Conservation (phyloP, 768 basidiomycete species). For the Leccinum subgranulosum region DNA sequence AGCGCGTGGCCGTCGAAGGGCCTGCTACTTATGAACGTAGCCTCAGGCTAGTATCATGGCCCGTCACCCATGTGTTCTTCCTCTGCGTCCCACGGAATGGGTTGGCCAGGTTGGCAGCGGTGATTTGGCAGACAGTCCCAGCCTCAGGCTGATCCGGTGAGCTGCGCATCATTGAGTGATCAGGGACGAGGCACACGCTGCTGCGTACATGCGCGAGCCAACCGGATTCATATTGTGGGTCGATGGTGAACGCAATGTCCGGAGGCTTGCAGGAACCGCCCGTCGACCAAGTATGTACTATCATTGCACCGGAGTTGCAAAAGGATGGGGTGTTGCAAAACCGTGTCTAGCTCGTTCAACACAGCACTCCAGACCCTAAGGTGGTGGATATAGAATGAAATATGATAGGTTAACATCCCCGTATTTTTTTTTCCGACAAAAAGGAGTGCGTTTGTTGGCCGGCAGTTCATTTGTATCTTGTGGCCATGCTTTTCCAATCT, state of each 20-base stretch:
- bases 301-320: too few species aligned
- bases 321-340: too few species aligned
- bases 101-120: background rate
- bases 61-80: conserved; percentile 3
- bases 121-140: background rate
- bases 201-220: background rate
- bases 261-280: conserved; percentile 3
- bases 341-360: too few species aligned
- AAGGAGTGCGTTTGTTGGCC: too few species aligned
- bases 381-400: too few species aligned
- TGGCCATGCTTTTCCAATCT: too few species aligned
- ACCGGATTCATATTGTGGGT: background rate
- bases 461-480: too few species aligned
- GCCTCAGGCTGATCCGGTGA: background rate
- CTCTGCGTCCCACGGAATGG: background rate
- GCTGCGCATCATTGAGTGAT: background rate
- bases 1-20: conserved; percentile 6
- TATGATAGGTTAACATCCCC: too few species aligned
- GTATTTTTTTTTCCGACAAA: too few species aligned
- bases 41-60: background rate
- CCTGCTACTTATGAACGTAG: conserved; percentile 11
- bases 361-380: too few species aligned
- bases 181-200: conserved; percentile 1
- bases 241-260: background rate
- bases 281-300: conserved; percentile 2